These are phyloP conservation scores for Mycosarcoma maydis DNA, from an alignment of 1,284 basidiomycete genomes.

Conservation along the genomic window DNA sequence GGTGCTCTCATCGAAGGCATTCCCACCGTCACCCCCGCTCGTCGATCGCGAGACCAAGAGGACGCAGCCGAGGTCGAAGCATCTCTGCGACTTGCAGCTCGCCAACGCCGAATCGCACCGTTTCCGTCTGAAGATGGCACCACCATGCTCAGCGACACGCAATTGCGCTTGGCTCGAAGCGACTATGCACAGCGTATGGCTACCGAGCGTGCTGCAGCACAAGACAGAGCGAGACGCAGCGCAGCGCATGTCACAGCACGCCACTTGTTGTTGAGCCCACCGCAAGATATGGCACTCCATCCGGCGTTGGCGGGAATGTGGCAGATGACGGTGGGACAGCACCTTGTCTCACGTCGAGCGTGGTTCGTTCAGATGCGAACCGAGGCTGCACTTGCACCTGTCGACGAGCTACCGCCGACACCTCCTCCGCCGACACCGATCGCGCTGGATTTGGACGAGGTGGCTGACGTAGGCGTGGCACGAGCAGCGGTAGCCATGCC, in stretches of 20 bases:
- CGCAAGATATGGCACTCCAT: conserved; percentile 18
- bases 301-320: conserved; percentile 25
- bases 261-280: conserved; percentile 19
- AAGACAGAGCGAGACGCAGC: neutral
- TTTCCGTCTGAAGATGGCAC: conserved; percentile 16
- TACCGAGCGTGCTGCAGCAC: neutral
- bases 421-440: conserved; percentile 30
- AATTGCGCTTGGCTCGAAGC: conserved; percentile 14
- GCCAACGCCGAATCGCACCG: conserved; percentile 7
- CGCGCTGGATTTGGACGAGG: conserved; percentile 10
- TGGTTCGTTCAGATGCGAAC: conserved; percentile 7
- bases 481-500: conserved; percentile 12
- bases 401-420: conserved; percentile 6
- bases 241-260: conserved; percentile 2
- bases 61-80: conserved; percentile 17
- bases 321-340: conserved; percentile 25
- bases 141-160: conserved; percentile 22
- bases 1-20: conserved; percentile 23
- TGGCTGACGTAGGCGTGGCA: conserved; percentile 26
- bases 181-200: conserved; percentile 32
- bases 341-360: conserved; percentile 12
- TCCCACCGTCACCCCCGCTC: conserved; percentile 20
- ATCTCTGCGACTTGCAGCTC: conserved; percentile 2
- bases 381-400: conserved; percentile 8
- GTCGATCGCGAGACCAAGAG: conserved; percentile 17